phyloP scores from a whole-genome alignment of 768 basidiomycete species.

The Pisolithus orientalis region DNA sequence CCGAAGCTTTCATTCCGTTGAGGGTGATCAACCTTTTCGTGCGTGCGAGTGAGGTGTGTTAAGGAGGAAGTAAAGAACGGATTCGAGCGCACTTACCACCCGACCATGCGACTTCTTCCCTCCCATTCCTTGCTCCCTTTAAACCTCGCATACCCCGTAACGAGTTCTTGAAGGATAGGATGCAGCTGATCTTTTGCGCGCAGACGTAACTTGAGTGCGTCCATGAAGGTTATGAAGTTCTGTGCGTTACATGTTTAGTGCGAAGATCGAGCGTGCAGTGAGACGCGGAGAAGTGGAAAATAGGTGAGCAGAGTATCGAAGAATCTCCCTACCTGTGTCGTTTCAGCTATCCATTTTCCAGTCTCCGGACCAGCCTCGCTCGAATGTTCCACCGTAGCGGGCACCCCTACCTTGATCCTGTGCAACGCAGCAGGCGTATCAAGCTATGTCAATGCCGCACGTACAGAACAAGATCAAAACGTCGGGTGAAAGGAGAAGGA shows the following conservation, averaged over 20 bases:
- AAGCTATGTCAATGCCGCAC: no score
- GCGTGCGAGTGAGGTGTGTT: background rate
- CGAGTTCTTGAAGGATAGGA: slow-evolving; percentile 91
- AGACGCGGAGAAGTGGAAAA: no score
- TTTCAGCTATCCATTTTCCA: no score
- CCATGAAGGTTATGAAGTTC: slow-evolving; percentile 99
- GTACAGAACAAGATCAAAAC: no score
- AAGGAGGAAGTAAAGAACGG: background rate
- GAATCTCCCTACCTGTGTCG: no score
- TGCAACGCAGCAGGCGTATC: no score
- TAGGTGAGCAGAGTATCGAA: no score
- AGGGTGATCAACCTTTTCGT: slow-evolving; percentile 81
- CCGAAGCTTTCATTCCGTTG: slow-evolving; percentile 95
- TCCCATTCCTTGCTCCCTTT: slow-evolving; percentile 96
- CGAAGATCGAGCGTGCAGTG: no score
- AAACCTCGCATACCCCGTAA: slow-evolving; percentile 89
- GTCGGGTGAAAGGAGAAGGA: no score
- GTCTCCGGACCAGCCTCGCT: no score
- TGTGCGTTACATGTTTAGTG: slow-evolving; percentile 22
- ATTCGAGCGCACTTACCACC: slow-evolving; percentile 54
- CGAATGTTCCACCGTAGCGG: no score
- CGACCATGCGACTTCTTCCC: slow-evolving; percentile 82
- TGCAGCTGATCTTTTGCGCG: slow-evolving; percentile 98
- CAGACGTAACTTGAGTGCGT: slow-evolving; percentile 85
- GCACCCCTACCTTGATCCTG: no score